Evolutionary conservation across 164 flowering plant species (phyloP), one percentile per base, ranked within the genome.

Genomic region (Amborella trichopoda): DNA sequence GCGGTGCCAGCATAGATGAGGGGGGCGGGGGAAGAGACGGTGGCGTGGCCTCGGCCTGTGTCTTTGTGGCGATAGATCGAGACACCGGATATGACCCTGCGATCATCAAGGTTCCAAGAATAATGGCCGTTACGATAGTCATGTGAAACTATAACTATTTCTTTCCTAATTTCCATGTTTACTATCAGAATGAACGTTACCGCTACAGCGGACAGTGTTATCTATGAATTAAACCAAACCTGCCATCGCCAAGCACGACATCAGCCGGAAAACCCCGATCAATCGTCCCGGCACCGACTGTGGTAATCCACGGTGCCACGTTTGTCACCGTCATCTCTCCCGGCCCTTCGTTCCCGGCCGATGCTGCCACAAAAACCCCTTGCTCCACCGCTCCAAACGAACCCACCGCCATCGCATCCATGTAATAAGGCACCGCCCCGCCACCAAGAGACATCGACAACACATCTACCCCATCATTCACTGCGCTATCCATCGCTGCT

Each of bases 261-360:
- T 68, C 73, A 0, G 73, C 81, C 2, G 68, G 73, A 21, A 78
- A 73, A 4, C 20, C 55, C 12, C 86, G 34, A 13, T 78, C 81
- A 5, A 78, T 63, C 2, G 80, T 71, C 18, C 81, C 56, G 0
- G 81, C 81, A 1, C 80, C 86, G 8, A 73, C 77, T 2, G 77
- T 76, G 8, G 72, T 75, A 9, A 78, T 59, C 85, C 86, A 78
- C 0, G 86, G 86, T 0, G 81, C 72, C 0, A 64, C 39, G 42
- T 78, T 78, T 1, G 57, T 44, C 1, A 67, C 67, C 6, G 68
- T 48, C 23, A 2, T 3, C 2, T 10, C 14, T 1, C 12, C 26
- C 3, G 77, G 75, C 0, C 83, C 83, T 0, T 49, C 56, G 44
- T 77, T 77, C 2, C 84, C 81, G 1, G 73, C 80, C 0, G 84